These are phyloP conservation scores for Hansenula sp. DNA, from an alignment of 1,139 yeast species.

Conservation along the genomic window DNA sequence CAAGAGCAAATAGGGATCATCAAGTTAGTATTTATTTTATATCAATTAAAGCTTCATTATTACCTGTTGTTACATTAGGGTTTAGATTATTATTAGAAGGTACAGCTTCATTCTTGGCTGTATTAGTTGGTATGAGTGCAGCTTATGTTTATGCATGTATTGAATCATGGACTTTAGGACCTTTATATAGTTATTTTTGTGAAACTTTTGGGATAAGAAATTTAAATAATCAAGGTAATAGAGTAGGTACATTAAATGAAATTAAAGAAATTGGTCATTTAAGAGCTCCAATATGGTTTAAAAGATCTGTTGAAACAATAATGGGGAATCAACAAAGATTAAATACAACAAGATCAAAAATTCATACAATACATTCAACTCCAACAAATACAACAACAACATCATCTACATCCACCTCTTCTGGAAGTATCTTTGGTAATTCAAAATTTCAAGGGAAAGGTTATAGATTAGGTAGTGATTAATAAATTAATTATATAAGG, in stretches of 20 bases:
- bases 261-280: constrained; percentile 30
- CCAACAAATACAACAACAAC: not conserved
- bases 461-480: constrained; percentile 20
- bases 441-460: constrained; percentile 21
- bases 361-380: not conserved
- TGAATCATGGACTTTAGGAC: constrained; percentile 49
- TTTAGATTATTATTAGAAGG: constrained; percentile 45
- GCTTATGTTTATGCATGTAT: constrained; percentile 59
- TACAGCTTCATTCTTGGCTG: constrained; percentile 31
- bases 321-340: not conserved
- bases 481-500: constrained; percentile 8
- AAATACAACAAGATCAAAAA: not conserved
- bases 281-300: constrained; percentile 30
- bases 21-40: constrained; percentile 47
- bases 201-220: constrained; percentile 20
- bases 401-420: not conserved
- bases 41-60: constrained; percentile 53
- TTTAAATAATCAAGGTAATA: constrained; percentile 23
- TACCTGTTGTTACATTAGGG: constrained; percentile 52
- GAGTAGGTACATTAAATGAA: constrained; percentile 28
- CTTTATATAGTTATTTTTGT: constrained; percentile 31
- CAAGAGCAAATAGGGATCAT: constrained; percentile 46
- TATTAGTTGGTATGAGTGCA: constrained; percentile 45
- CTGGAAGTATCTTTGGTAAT: constrained; percentile 5
- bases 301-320: constrained; percentile 8